Evolutionary conservation across 176 grass and related monocot genomes (phyloP), one percentile per base, ranked within the genome.

Genomic region (Stipa capillata): DNA sequence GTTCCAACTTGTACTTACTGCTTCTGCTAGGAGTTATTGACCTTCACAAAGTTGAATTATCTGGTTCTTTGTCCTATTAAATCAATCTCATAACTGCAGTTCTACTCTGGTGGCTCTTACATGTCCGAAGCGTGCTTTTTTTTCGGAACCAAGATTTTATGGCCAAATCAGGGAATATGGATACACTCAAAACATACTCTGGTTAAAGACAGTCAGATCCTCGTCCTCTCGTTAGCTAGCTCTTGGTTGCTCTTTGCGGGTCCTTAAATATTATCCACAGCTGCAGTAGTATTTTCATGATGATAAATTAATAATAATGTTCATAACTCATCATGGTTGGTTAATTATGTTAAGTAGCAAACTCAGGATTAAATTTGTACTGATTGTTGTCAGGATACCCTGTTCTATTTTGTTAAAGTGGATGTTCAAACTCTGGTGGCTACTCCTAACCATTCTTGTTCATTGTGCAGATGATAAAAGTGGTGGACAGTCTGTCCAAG

Each of bases 401-500:
- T n/a, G n/a, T n/a, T n/a, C n/a, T n/a, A n/a, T 81, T 56, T 76
- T 37, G 32, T 52, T 24, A 8, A 35, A 61, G 42, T 58, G 40
- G 42, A 37, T 8, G 2, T 13, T 14, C 25, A 44, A 53, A 27
- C 34, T 54, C 18, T 33, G 53, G 5, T 52, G 51, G 23, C 27
- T 36, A 35, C 12, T 65, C n/a, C 49, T 80, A 47, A 80, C 48
- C 25, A 37, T 70, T 71, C 20, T 17, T 79, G 33, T 78, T 75
- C 18, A 60, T 73, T 47, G 36, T 61, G 63, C 56, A 76, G 84
- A 58, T 65, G 72, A 68, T 82, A 60, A 82, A 60, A 74, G 71
- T 62, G 59, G 68, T 47, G 79, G 87, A 61, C 74, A 91, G 29
- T 93, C 94, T 31, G 41, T 93, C 23, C 64, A 87, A 67, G 78